phyloP scores from a whole-genome alignment of 208 protist species.

The Acanthamoeba divionensis region DNA sequence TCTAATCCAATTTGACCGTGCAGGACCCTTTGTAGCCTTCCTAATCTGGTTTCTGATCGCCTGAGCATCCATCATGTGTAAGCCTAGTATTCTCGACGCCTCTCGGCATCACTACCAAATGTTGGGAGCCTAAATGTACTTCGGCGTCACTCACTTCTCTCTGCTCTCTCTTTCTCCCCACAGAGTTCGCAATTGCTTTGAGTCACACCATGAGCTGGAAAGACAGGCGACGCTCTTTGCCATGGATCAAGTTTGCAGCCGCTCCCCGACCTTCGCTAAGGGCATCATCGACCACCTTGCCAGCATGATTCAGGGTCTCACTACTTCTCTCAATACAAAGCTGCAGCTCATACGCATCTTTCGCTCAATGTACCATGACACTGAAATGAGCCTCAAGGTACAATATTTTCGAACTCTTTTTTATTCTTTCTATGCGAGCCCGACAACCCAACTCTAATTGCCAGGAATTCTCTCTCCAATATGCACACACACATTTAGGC shows the following conservation, averaged over 20 bases:
- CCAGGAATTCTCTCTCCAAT: background rate
- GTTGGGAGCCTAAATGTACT: no score
- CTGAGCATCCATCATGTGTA: constrained; percentile 9
- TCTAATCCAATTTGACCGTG: no score
- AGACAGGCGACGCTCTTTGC: background rate
- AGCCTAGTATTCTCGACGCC: no score
- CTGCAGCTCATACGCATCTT: constrained; percentile 10
- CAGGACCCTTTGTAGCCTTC: constrained; percentile 1
- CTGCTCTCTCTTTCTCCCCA: no score
- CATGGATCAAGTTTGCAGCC: constrained; percentile 6
- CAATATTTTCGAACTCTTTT: no score
- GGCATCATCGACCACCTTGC: background rate
- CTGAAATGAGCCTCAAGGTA: no score
- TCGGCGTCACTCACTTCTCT: no score
- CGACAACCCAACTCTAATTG: background rate
- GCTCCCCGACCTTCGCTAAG: constrained; percentile 7
- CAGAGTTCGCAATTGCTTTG: background rate
- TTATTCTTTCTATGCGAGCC: no score
- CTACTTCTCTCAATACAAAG: background rate
- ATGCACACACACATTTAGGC: background rate
- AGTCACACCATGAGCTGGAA: constrained; percentile 30
- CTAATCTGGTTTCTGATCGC: background rate
- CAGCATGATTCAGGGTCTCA: no score
- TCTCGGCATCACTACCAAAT: no score
- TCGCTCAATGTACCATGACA: constrained; percentile 4